Conservation (phyloP, 495 filamentous ascomycete genomes). For the Penicillium coprophilum region DNA sequence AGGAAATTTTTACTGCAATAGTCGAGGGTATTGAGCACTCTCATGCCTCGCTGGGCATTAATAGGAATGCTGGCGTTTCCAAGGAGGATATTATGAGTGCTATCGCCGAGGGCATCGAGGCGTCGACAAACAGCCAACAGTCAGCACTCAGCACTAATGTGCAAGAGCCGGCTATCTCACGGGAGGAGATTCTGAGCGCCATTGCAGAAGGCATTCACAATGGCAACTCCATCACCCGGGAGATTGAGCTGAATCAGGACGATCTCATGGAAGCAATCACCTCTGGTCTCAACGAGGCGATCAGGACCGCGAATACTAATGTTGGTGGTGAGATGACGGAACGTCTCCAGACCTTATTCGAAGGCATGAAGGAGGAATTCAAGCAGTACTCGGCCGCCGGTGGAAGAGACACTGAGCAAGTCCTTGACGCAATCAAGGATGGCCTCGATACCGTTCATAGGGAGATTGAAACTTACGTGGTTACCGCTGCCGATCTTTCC, state of each 20-base stretch:
- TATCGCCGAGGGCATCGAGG: conserved; percentile 22
- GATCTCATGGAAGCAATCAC: conserved; percentile 67
- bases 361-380: conserved; percentile 70
- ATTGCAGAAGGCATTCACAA: conserved; percentile 57
- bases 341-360: conserved; percentile 70
- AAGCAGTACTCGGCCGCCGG: conserved; percentile 73
- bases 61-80: conserved; percentile 24
- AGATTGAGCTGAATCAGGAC: conserved; percentile 62
- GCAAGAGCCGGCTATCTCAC: conserved; percentile 38
- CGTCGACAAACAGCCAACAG: conserved; percentile 13
- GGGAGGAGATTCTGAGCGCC: conserved; percentile 55
- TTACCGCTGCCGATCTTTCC: conserved; percentile 61
- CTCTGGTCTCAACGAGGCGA: conserved; percentile 55
- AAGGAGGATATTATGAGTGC: conserved; percentile 48
- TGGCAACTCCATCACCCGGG: conserved; percentile 48
- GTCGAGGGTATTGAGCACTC: conserved; percentile 37
- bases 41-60: not conserved
- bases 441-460: conserved; percentile 76
- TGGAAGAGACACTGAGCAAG: conserved; percentile 74
- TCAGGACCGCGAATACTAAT: conserved; percentile 44
- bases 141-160: conserved; percentile 24
- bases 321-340: conserved; percentile 67
- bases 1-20: conserved; percentile 49
- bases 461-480: conserved; percentile 79
- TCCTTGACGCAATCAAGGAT: conserved; percentile 82